Evolutionary conservation across 2,329 filamentous ascomycete species (phyloP), one percentile per base, ranked within the genome.

Genomic region (Xenoacremonium recifei): DNA sequence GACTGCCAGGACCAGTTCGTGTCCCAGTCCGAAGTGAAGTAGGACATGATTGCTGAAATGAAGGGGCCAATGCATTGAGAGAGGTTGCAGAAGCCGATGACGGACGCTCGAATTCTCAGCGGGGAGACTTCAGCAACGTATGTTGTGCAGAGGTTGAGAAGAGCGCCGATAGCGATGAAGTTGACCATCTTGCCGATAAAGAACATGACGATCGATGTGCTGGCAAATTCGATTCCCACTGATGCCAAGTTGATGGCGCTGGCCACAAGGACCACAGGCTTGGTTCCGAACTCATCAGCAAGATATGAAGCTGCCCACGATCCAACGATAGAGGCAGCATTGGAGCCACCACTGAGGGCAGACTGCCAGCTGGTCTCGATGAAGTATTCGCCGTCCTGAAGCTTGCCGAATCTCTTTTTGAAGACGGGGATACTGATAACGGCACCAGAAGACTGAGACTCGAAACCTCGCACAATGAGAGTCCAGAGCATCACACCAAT

Each of bases 1-100:
- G 67, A 58, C 18, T 68, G 63, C 53, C 70, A 72, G 2, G 69
- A 64, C 69, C 69, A 72, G 16, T 64, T 55, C 12, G 48, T 62
- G 0, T 60, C 54, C 53, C 64, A 65, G 7, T 59, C 53, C 2
- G 67, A 62, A 2, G 64, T 70, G 41, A 50, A 57, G 62, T 27
- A 13, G 23, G 7, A 27, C 13, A 13, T 27, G 23, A 9, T 27
- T 13, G 9, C 23, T 27, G 23, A 27, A 27, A 27, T 13, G 13
- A 7, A 27, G 7, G 7, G 23, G 7, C 9, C 23, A 9, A 27
- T 13, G 13, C 7, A 27, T 27, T 27, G 23, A 27, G 7, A 7
- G 23, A 27, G 9, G 13, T 27, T 27, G 23, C 13, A 27, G 23
- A 27, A 13, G 9, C 7, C 23, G 9, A 27, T 13, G 9, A 27